phyloP scores from a whole-genome alignment of 2,329 filamentous ascomycete genomes.

The Atkinsonella hypoxylon region DNA sequence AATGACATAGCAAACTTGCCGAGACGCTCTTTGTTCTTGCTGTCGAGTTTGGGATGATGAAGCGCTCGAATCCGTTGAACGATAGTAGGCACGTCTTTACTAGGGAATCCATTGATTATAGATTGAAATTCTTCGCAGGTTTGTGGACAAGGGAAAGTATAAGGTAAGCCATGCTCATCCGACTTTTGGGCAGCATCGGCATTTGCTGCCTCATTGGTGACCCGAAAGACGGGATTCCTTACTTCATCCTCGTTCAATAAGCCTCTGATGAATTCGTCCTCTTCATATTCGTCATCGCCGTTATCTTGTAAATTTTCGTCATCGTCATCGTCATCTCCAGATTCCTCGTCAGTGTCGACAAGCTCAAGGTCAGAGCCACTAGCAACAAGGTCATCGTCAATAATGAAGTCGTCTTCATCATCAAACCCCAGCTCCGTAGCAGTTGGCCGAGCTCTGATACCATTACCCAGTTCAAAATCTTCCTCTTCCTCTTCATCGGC shows the following conservation, averaged over 20 bases:
- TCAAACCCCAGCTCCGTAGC: conserved; percentile 61
- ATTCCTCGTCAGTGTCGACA: conserved; percentile 40
- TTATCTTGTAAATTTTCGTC: conserved; percentile 27
- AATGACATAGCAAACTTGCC: conserved; percentile 53
- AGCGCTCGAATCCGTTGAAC: conserved; percentile 83
- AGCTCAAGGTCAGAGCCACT: conserved; percentile 61
- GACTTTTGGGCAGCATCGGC: conserved; percentile 21
- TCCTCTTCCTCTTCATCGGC: conserved; percentile 34
- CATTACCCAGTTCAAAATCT: conserved; percentile 48
- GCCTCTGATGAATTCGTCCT: conserved; percentile 63
- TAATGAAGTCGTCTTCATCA: conserved; percentile 86
- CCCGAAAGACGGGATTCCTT: conserved; percentile 38
- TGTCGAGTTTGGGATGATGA: conserved; percentile 80
- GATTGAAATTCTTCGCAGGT: conserved; percentile 63
- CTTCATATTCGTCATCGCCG: conserved; percentile 30
- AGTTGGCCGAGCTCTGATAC: conserved; percentile 44
- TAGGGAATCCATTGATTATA: conserved; percentile 48
- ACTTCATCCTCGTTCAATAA: conserved; percentile 48
- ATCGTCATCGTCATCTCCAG: conserved; percentile 32
- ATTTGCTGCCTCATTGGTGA: conserved; percentile 29
- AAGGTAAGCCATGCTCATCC: conserved; percentile 54
- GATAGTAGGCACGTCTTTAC: conserved; percentile 59
- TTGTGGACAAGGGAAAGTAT: conserved; percentile 76
- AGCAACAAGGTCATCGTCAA: conserved; percentile 81
- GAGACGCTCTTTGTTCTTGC: conserved; percentile 76